Conservation (phyloP, 371 early-diverging fungal species). For the Umbelopsis sp. region DNA sequence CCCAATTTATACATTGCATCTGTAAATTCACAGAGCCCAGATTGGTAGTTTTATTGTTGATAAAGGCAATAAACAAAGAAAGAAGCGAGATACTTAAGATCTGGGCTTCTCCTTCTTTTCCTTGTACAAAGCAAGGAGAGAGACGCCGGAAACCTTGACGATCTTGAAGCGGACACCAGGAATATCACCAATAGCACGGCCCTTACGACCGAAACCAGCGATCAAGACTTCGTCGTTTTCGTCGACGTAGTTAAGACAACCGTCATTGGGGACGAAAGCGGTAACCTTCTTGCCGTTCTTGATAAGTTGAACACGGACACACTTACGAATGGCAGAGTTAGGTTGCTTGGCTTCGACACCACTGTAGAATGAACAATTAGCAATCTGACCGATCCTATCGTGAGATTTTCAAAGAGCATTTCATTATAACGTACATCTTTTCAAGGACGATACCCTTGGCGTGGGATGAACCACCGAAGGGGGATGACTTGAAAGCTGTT, state of each 20-base stretch:
- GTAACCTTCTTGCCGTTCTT: constrained; percentile 99
- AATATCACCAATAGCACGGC: constrained; percentile 98
- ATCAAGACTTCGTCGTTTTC: constrained; percentile 98
- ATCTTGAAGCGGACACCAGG: constrained; percentile 99
- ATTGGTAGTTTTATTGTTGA: constrained; percentile 16
- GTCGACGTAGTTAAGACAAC: constrained; percentile 98
- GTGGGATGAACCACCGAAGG: constrained; percentile 99
- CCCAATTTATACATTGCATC: background rate
- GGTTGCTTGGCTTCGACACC: constrained; percentile 99
- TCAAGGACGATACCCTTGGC: constrained; percentile 99
- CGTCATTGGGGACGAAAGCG: constrained; percentile 99
- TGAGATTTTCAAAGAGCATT: background rate
- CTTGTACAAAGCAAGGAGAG: constrained; percentile 98
- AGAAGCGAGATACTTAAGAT: constrained; percentile 66
- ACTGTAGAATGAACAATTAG: constrained; percentile 46
- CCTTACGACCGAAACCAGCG: constrained; percentile 95
- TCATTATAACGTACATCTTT: constrained; percentile 86
- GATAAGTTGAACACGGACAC: constrained; percentile 99
- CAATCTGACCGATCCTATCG: background rate
- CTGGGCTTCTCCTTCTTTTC: constrained; percentile 99
- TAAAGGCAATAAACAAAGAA: constrained; percentile 15
- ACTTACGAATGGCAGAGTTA: constrained; percentile 99
- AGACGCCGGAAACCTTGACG: constrained; percentile 99
- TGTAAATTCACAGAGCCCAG: constrained; percentile 13
- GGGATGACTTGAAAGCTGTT: constrained; percentile 96